These are phyloP conservation scores for Pseudocercospora vitis DNA, from an alignment of 2,329 filamentous ascomycete genomes.

Conservation along the genomic window DNA sequence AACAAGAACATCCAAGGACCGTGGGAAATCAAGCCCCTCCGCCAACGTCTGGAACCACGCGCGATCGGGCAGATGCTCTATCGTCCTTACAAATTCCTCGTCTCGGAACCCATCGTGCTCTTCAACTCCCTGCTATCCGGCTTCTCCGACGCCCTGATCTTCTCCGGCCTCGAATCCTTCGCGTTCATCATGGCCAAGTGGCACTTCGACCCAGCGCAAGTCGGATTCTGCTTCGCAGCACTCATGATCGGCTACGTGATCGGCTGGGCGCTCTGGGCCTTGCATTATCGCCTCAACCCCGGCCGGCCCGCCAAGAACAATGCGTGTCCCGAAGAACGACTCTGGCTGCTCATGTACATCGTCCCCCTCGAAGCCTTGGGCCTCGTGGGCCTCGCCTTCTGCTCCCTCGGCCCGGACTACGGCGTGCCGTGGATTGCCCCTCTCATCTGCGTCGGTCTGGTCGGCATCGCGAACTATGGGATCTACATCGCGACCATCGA, in stretches of 20 bases:
- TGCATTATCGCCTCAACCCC: conserved; percentile 46
- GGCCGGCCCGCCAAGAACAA: conserved; percentile 47
- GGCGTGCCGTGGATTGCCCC: conserved; percentile 65
- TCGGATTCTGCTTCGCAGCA: conserved; percentile 58
- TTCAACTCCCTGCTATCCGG: conserved; percentile 69
- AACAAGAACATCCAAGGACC: conserved; percentile 65
- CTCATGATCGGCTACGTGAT: conserved; percentile 67
- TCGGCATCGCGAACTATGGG: conserved; percentile 66
- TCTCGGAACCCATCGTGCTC: conserved; percentile 72
- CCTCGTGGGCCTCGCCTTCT: conserved; percentile 69
- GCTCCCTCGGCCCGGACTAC: conserved; percentile 58
- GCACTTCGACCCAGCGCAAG: conserved; percentile 57
- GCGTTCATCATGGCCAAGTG: conserved; percentile 63
- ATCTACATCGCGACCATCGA: conserved; percentile 39
- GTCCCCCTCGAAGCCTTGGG: conserved; percentile 64
- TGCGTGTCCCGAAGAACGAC: conserved; percentile 63
- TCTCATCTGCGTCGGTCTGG: conserved; percentile 63
- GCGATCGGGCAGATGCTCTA: conserved; percentile 54
- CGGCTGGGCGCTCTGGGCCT: conserved; percentile 59
- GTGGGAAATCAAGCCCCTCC: conserved; percentile 59
- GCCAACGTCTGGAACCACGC: conserved; percentile 40
- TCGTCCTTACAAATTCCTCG: conserved; percentile 70
- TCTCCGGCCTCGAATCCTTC: conserved; percentile 75
- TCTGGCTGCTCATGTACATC: conserved; percentile 64
- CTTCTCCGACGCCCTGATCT: conserved; percentile 73